Conservation (phyloP, 1,284 basidiomycete genomes). For the Papiliotrema fonsecae region DNA sequence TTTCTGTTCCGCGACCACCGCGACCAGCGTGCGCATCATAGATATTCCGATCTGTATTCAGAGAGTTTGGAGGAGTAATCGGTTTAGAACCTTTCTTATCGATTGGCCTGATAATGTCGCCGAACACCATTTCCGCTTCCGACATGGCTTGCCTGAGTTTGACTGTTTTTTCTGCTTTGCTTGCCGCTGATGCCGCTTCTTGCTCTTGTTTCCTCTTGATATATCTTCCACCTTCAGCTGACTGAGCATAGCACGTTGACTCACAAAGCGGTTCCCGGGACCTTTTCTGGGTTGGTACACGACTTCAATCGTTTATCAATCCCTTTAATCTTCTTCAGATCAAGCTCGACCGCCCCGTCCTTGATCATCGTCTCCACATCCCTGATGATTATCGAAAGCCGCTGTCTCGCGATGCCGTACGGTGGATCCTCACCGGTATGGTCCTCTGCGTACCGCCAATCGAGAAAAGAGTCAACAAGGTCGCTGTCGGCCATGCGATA, state of each 20-base stretch:
- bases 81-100: conserved; percentile 6
- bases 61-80: conserved; percentile 16
- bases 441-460: conserved; percentile 27
- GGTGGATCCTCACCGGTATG: conserved; percentile 6
- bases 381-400: conserved; percentile 51
- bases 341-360: conserved; percentile 57
- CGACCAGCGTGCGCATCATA: too few relatives aligned
- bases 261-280: conserved; percentile 71
- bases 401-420: conserved; percentile 29
- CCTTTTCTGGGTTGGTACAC: conserved; percentile 91
- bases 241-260: conserved; percentile 14
- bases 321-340: conserved; percentile 76
- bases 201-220: conserved; percentile 46
- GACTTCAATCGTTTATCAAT: conserved; percentile 76
- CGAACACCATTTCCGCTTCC: conserved; percentile 32
- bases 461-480: conserved; percentile 66
- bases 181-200: conserved; percentile 30
- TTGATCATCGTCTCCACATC: conserved; percentile 59
- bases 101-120: conserved; percentile 15
- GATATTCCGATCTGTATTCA: conserved; percentile 1
- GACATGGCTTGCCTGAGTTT: conserved; percentile 15
- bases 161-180: conserved; percentile 34
- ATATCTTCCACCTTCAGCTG: conserved; percentile 29
- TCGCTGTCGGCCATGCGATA: conserved; percentile 62
- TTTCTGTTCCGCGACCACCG: not conserved